phyloP scores from a whole-genome alignment of 371 early-diverging fungal species.

The Mortierella sp. region DNA sequence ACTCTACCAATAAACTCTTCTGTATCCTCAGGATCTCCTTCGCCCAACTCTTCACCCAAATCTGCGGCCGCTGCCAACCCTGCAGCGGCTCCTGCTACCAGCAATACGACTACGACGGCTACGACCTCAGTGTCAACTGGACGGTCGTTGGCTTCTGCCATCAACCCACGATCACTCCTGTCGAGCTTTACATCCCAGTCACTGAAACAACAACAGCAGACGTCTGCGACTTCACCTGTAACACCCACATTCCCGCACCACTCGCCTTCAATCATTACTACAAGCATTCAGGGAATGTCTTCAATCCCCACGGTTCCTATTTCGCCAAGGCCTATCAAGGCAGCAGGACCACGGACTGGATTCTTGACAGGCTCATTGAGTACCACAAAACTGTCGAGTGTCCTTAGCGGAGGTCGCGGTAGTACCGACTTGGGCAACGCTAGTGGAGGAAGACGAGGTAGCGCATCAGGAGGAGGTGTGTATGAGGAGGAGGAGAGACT shows the following conservation, averaged over 20 bases:
- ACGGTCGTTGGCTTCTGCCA: conserved; percentile 14
- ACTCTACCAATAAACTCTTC: not conserved
- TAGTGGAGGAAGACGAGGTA: not conserved
- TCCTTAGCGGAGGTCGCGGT: not conserved
- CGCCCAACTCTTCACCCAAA: not conserved
- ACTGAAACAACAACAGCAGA: conserved; percentile 12
- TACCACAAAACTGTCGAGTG: not conserved
- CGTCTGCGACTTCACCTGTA: not conserved
- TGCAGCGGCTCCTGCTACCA: not conserved
- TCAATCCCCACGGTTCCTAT: not conserved
- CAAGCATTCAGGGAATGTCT: not conserved
- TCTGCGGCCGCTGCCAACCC: not conserved
- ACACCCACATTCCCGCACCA: not conserved
- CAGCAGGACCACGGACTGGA: not conserved
- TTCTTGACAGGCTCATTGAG: conserved; percentile 4
- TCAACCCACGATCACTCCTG: conserved; percentile 26
- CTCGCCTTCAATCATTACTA: not conserved
- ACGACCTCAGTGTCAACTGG: not conserved
- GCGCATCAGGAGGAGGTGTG: not conserved
- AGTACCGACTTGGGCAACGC: not conserved
- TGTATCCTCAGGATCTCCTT: not conserved
- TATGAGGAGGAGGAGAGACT: conserved; percentile 5
- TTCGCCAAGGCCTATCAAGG: not conserved
- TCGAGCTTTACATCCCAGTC: conserved; percentile 20
- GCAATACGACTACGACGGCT: not conserved